phyloP scores from a whole-genome alignment of 2,329 filamentous ascomycete species.

The Myriosclerotinia scirpicola region DNA sequence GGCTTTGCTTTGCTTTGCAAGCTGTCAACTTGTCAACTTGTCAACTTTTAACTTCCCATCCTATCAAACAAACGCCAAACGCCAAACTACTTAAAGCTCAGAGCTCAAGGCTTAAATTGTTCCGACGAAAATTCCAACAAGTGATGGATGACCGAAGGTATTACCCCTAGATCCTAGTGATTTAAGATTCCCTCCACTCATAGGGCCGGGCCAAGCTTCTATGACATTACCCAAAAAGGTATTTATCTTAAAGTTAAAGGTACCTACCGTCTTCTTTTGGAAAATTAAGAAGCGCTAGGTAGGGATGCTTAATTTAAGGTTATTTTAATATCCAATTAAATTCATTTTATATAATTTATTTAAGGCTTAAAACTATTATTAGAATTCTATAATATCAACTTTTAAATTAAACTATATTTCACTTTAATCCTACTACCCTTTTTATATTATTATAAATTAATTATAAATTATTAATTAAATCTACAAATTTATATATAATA shows the following conservation, averaged over 20 bases:
- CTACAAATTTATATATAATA: too few species aligned
- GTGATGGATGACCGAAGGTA: not conserved
- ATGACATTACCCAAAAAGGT: not conserved
- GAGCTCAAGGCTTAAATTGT: not conserved
- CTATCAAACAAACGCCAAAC: not conserved
- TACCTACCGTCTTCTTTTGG: too few species aligned
- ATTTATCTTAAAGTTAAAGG: not conserved
- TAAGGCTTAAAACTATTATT: too few species aligned
- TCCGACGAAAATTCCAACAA: not conserved
- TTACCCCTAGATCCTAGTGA: constrained; percentile 4
- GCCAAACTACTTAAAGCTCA: not conserved
- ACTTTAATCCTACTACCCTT: too few species aligned
- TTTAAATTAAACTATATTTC: too few species aligned
- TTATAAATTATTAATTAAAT: too few species aligned
- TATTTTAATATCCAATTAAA: too few species aligned
- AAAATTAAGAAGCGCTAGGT: too few species aligned
- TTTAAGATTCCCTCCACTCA: constrained; percentile 4
- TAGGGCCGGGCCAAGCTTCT: constrained; percentile 12
- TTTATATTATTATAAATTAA: too few species aligned
- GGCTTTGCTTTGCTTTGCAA: not conserved
- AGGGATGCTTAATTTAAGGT: too few species aligned
- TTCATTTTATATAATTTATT: too few species aligned
- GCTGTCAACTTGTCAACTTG: constrained; percentile 1
- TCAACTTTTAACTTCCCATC: not conserved
- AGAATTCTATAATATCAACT: too few species aligned